Conservation (phyloP, 345 rosid species). For the Eucalyptus marginata region DNA sequence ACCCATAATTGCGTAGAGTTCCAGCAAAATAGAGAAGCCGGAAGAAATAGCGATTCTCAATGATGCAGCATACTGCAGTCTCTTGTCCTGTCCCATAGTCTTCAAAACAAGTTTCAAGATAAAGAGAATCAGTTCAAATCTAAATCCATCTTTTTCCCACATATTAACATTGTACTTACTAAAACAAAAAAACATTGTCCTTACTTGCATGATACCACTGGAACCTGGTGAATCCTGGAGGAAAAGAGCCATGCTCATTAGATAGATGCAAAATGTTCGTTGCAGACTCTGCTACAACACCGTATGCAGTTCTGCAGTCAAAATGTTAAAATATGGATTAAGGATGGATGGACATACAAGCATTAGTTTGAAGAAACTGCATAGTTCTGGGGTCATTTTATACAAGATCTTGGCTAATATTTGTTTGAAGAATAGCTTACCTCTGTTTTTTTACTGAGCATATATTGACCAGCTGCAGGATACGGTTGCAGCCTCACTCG, state of each 20-base stretch:
- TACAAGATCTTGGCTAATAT: not conserved
- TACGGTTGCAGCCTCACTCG: not conserved
- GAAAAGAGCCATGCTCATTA: not conserved
- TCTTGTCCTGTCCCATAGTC: conserved; percentile 87
- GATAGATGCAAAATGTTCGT: rapidly evolving
- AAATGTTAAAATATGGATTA: rapidly evolving
- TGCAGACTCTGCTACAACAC: not conserved
- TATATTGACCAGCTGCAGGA: not conserved
- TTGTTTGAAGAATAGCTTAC: not conserved
- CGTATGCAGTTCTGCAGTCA: not conserved
- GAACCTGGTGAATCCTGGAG: conserved; percentile 73
- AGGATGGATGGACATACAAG: not conserved
- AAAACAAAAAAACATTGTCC: not conserved
- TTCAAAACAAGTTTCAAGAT: not conserved
- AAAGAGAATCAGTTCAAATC: not conserved
- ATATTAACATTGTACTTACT: not conserved
- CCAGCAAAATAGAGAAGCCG: conserved; percentile 88
- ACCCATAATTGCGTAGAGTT: conserved; percentile 88
- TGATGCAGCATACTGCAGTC: conserved; percentile 77
- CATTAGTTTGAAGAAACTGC: not conserved
- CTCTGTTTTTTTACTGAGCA: not conserved
- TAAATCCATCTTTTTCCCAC: not conserved
- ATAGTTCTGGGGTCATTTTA: not conserved
- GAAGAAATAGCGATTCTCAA: conserved; percentile 62
- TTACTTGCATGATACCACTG: conserved; percentile 85